A percentile compares a stretch with the other conserved stretches of the same genome.
phyloP scores from a whole-genome alignment of 1,284 basidiomycete genomes.

The Rhodofomes roseus region DNA sequence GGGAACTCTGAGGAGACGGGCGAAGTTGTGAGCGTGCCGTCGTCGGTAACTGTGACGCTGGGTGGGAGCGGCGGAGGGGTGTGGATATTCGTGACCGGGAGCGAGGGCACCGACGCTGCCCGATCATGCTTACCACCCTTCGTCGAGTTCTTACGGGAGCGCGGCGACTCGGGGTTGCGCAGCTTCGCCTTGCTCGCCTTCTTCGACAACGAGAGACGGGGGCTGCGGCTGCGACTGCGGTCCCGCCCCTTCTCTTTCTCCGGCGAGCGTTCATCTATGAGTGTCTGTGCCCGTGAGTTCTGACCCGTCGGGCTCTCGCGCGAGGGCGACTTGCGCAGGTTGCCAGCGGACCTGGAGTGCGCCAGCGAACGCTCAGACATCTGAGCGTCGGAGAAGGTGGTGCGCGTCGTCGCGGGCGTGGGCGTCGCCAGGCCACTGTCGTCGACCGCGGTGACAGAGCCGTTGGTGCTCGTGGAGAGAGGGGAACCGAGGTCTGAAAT shows the following conservation, averaged over 20 bases:
- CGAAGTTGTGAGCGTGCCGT: constrained; percentile 14
- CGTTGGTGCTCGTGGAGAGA: not conserved
- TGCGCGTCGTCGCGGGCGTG: constrained; percentile 26
- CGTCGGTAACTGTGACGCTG: constrained; percentile 18
- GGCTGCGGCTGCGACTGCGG: constrained; percentile 8
- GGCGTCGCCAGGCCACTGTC: constrained; percentile 30
- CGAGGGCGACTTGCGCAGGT: constrained; percentile 30
- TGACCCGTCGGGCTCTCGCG: not conserved
- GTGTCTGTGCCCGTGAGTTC: not conserved
- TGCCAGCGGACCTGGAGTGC: constrained; percentile 36
- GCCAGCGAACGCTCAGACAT: constrained; percentile 27
- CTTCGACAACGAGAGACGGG: constrained; percentile 19
- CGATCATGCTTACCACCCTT: constrained; percentile 18
- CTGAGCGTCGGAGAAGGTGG: constrained; percentile 17
- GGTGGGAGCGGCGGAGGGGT: constrained; percentile 5
- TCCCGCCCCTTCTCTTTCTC: not conserved
- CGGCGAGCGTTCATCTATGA: not conserved
- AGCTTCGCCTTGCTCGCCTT: constrained; percentile 24
- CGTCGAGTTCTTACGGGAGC: constrained; percentile 8
- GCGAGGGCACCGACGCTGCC: constrained; percentile 22
- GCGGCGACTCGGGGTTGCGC: constrained; percentile 16
- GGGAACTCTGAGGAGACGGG: constrained; percentile 1
- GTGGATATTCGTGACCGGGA: constrained; percentile 6
- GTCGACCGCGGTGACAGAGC: constrained; percentile 1
- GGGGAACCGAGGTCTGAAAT: constrained; percentile 9